Base-by-base conservation (phyloP, 306 rosid genomes). In the Cucumis cinereus region DNA sequence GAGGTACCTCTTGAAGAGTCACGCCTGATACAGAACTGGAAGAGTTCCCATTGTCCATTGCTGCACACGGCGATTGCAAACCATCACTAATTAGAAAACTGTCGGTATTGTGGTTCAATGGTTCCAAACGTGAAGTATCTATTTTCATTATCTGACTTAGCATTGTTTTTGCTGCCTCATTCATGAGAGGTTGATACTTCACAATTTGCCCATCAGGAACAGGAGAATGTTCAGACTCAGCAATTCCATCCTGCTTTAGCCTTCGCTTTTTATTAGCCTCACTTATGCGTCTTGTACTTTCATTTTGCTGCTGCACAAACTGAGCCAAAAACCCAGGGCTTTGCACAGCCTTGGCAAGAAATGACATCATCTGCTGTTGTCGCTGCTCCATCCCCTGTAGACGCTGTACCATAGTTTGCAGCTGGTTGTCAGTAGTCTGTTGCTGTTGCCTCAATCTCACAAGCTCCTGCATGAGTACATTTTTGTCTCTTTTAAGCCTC, bases 371-470 rank as follows among this genome's bases (percentile, higher is more conserved):
- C 81, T 94, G 97, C 80, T 92, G 97, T 71, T 94, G 99, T 56
- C 99, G 82, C 77, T 92, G 99, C 82, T 94, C 99, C 99, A 94
- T 94, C 49, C 99, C 97, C 71, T 90, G 99, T 77, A 94, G 91
- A 79, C 93, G 96, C 81, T 92, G 95, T 78, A 88, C 93, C 97
- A 92, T 92, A 70, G 95, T 22, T 83, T 94, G 99, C 83, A 94
- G 82, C 87, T 92, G 97, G 88, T 40, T 84, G 84, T 94, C 99
- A 67, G 99, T 94, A 70, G 92, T 38, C 83, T 94, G 99, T 84
- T 94, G 99, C 85, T 94, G 99, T 92, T 92, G 99, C 82, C 97
- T 94, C 85, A 94, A 59, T 86, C 96, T 85, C 73, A 94, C 97
- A 83, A 94, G 97, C 85, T 94, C 97, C 81, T 91, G 97, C 99